Conservation (phyloP, 495 filamentous ascomycete species). For the Aspergillus diversus region DNA sequence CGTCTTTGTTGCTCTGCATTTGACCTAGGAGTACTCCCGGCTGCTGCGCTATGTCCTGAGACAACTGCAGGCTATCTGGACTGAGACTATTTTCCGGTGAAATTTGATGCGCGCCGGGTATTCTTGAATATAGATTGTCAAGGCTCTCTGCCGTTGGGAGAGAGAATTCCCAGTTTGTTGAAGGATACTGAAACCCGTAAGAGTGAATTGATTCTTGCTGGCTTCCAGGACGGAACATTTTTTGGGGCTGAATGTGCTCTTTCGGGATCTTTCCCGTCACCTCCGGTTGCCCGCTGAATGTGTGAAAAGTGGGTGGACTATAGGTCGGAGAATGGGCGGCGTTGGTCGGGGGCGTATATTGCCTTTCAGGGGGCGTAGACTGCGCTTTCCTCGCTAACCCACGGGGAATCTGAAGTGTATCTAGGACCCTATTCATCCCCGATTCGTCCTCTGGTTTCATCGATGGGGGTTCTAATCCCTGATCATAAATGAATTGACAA, state of each 20-base stretch:
- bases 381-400: slow-evolving; percentile 24
- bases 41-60: slow-evolving; percentile 42
- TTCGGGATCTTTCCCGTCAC: slow-evolving; percentile 13
- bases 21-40: slow-evolving; percentile 33
- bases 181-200: slow-evolving; percentile 36
- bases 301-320: slow-evolving; percentile 21
- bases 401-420: slow-evolving; percentile 49
- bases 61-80: slow-evolving; percentile 37
- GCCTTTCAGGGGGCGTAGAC: slow-evolving; percentile 2
- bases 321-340: slow-evolving; percentile 22
- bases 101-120: slow-evolving; percentile 27
- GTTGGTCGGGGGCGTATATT: neutral
- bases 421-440: slow-evolving; percentile 49
- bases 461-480: slow-evolving; percentile 44
- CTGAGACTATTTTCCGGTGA: slow-evolving; percentile 33
- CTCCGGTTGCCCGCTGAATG: slow-evolving; percentile 21
- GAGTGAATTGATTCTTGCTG: slow-evolving; percentile 28
- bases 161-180: slow-evolving; percentile 44
- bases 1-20: slow-evolving; percentile 26
- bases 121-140: slow-evolving; percentile 45
- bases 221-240: slow-evolving; percentile 10
- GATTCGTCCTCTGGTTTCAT: slow-evolving; percentile 51
- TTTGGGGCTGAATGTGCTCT: slow-evolving; percentile 24
- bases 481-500: slow-evolving; percentile 48
- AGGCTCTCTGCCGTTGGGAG: slow-evolving; percentile 49